Base-by-base conservation (phyloP, 495 filamentous ascomycete species). In the Penicillium tannophilum region DNA sequence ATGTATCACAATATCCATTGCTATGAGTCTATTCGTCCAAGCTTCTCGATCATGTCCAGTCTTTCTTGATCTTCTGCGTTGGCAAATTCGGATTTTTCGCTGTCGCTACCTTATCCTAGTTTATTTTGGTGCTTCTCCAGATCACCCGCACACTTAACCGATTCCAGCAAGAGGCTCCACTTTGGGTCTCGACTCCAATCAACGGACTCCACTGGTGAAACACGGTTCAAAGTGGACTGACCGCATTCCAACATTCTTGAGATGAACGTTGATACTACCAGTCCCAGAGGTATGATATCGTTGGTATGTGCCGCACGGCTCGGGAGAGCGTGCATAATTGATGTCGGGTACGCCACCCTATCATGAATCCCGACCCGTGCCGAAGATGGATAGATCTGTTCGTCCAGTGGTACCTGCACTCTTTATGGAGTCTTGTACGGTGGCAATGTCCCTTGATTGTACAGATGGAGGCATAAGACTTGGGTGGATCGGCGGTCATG, bases 161-260 rank as follows among this genome's bases (percentile, higher is more conserved):
- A 17, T 46, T 36, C 30, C 28, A 45, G 63, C 42, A 41, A 56
- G 23, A 47, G 20, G 20, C 41, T 49, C 56, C 19, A 48, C n/a
- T 26, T 30, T 26, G 31, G 10, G 35, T 31, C 65, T 41, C 54
- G 54, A 63, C 62, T 59, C 62, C 63, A 65, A 65, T 65, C 55
- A 60, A 23, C 43, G 5, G 47, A 20, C 54, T 58, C 65, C 62
- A 65, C 65, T 42, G 39, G 26, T 63, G 60, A 60, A 66, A 63
- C 58, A 61, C 35, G 57, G 41, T 53, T 52, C 14, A 53, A 46
- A 28, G 16, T n/a, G 39, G 39, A 41, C 39, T 16, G 39, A 17
- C 39, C 24, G 24, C 51, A 58, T 63, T 54, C 52, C 48, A 45
- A 20, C 62, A 58, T 59, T 64, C 54, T 16, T n/a, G 9, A 30